Evolutionary conservation across 345 rosid genomes (phyloP).

Genomic region (Dipteronia sinensis): DNA sequence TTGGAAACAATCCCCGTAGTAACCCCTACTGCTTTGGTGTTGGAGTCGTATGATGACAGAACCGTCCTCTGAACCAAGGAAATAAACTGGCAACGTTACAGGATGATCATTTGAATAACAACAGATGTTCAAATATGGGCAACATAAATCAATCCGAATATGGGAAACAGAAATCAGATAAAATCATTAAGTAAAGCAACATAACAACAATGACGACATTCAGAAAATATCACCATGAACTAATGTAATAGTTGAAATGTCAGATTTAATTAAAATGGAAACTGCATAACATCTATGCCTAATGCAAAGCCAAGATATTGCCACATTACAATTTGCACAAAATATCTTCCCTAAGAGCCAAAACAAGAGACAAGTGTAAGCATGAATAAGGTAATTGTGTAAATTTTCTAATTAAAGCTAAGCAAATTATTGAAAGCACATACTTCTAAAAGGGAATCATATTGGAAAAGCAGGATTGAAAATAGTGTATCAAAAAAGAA

Average conservation of each 20-base stretch:
- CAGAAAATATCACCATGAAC: background rate
- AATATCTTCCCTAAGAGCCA: background rate
- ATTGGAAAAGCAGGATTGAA: background rate
- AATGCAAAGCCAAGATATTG: background rate
- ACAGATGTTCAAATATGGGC: background rate
- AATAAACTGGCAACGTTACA: conserved; percentile 29
- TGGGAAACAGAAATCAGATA: background rate
- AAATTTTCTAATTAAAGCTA: background rate
- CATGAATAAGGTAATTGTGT: background rate
- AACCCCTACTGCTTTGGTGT: conserved; percentile 39
- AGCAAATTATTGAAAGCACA: background rate
- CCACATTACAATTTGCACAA: background rate
- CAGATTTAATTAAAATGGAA: no score
- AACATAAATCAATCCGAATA: conserved; percentile 10
- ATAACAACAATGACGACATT: background rate
- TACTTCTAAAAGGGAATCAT: conserved; percentile 8
- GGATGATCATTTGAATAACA: conserved; percentile 11
- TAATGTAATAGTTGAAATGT: background rate
- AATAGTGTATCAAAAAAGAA: background rate
- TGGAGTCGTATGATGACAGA: conserved; percentile 48
- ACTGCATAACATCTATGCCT: no score
- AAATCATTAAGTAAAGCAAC: background rate
- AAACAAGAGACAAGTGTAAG: background rate
- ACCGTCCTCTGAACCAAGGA: conserved; percentile 50
- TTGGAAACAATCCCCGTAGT: conserved; percentile 33